Evolutionary conservation across 2,329 filamentous ascomycete genomes (phyloP), one percentile per base, ranked within the genome.

Genomic region (Magnaporthiopsis poae): DNA sequence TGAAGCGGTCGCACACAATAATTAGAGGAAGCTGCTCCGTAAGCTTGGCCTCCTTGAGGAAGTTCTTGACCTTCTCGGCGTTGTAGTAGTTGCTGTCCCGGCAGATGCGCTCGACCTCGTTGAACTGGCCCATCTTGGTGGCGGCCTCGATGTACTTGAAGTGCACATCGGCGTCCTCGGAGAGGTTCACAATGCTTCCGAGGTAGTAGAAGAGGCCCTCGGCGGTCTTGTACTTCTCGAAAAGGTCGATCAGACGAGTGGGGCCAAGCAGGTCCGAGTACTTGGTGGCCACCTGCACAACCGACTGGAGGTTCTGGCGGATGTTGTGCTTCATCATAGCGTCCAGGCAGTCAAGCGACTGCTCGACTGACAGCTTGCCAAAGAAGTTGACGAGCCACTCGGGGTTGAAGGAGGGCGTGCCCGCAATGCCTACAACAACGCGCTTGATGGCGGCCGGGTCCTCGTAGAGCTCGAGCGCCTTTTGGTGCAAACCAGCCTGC

Each of bases 141-240:
- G 96, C 95, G 66, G 95, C 92, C 80, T 99, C 94, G 68, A 99
- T 96, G 79, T 99, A 99, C 84, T 99, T 99, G 88, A 97, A 99
- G 76, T 95, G 90, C 36, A 99, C 95, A 75, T 99, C 95, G 29
- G 90, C 85, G 73, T 98, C 95, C 77, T 98, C 92, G 67, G 91
- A 96, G 63, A 99, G 83, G 77, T 99, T 99, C 78, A 99, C 94
- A 72, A 99, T 96, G 76, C 93, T 96, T 69, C 95, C 95, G 21
- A 99, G 87, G 80, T 97, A 99, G 82, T 96, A 97, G 85, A 95
- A 99, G 5, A 99, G 87, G 76, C 95, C 95, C 78, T 99, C 95
- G 3, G 92, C 89, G 52, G 95, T 98, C 78, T 95, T 93, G 81
- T 98, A 96, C 82, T 96, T 97, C 81, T 99, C 95, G 65, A 99